These are phyloP conservation scores for Pachysandra terminalis DNA, from an alignment of 164 flowering plant species.

Conservation along the genomic window DNA sequence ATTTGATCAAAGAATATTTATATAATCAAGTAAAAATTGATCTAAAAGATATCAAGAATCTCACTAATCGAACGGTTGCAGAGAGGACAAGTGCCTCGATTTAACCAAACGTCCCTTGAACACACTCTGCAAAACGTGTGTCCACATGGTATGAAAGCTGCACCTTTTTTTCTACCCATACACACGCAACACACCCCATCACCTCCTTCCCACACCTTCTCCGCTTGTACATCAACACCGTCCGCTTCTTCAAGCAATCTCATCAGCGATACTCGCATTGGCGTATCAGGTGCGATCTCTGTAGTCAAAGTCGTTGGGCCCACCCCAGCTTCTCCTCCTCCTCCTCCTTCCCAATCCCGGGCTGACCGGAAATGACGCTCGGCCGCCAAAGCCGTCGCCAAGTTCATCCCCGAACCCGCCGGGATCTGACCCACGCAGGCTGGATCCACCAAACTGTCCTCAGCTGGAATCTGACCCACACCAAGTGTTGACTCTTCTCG, in stretches of 20 bases:
- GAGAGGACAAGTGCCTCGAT: constrained; percentile 87
- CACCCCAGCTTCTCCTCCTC: neutral
- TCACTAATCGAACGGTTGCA: constrained; percentile 72
- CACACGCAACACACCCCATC: constrained; percentile 84
- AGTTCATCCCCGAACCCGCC: constrained; percentile 45
- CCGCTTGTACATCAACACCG: constrained; percentile 20
- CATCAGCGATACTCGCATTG: constrained; percentile 60
- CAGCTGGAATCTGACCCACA: constrained; percentile 20
- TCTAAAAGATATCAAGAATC: constrained; percentile 71
- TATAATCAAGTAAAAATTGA: no score
- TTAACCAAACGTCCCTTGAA: constrained; percentile 74
- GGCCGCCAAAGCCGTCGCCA: constrained; percentile 80
- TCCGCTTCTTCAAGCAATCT: constrained; percentile 56
- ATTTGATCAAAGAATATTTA: no score
- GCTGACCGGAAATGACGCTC: constrained; percentile 59
- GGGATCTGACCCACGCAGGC: no score
- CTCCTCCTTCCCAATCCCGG: no score
- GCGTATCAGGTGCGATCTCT: constrained; percentile 27
- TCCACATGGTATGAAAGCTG: constrained; percentile 94
- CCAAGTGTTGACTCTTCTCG: constrained; percentile 27
- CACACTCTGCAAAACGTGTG: constrained; percentile 92
- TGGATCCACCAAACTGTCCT: no score
- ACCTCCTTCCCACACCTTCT: constrained; percentile 9
- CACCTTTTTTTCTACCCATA: constrained; percentile 80
- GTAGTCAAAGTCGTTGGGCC: neutral